Percentiles rank a stretch among this genome's conserved stretches.
Evolutionary conservation across 768 basidiomycete species (phyloP).

Genomic region (Peribolospora baueri): DNA sequence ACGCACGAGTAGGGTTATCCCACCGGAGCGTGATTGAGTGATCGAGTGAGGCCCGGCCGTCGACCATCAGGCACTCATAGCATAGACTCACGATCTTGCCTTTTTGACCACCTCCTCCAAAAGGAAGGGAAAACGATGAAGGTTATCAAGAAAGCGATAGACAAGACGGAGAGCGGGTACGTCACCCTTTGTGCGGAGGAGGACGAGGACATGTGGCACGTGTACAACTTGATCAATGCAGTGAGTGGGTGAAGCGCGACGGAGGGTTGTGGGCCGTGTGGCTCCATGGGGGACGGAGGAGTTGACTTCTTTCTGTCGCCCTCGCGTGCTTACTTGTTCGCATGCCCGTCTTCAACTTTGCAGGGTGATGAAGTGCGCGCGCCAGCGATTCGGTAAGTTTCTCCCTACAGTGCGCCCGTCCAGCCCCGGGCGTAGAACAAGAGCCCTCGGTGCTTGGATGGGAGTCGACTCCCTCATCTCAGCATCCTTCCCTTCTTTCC

Average conservation of each 20-base stretch:
- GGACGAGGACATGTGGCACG: slow-evolving; percentile 99
- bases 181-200: slow-evolving; percentile 81
- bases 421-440: background rate
- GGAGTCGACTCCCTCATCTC: no score
- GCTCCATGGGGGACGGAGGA: slow-evolving; percentile 3
- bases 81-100: no score
- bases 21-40: no score
- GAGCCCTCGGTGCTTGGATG: background rate
- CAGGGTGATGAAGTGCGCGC: slow-evolving; percentile 63
- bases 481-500: no score
- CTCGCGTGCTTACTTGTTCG: background rate
- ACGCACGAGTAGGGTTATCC: no score
- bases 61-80: no score
- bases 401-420: background rate
- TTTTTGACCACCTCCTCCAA: no score
- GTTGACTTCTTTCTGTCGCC: background rate
- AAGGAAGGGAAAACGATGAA: slow-evolving; percentile 34
- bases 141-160: slow-evolving; percentile 53
- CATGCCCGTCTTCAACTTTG: background rate
- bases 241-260: slow-evolving; percentile 17
- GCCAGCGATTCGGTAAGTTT: slow-evolving; percentile 46
- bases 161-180: slow-evolving; percentile 66
- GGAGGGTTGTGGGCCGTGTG: background rate
- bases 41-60: no score
- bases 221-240: slow-evolving; percentile 83